Conservation (phyloP, 2,329 filamentous ascomycete genomes). For the Neonectria coccinea region DNA sequence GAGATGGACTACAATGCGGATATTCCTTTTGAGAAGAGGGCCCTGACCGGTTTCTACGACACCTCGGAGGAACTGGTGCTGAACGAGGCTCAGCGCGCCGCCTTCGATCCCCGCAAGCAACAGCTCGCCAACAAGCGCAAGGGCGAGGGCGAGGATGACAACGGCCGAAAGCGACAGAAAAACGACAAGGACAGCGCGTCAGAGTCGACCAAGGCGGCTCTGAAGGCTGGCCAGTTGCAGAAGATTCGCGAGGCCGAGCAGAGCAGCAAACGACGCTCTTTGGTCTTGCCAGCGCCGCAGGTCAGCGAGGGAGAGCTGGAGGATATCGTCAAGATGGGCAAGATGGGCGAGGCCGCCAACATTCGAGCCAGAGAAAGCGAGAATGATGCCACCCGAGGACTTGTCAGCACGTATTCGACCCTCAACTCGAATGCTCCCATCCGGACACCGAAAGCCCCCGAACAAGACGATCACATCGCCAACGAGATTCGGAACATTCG, state of each 20-base stretch:
- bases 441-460: slow-evolving; percentile 88
- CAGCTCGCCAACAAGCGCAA: slow-evolving; percentile 93
- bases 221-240: slow-evolving; percentile 94
- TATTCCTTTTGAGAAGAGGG: slow-evolving; percentile 95
- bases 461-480: slow-evolving; percentile 93
- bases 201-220: slow-evolving; percentile 84
- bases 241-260: slow-evolving; percentile 96
- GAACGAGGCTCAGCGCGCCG: slow-evolving; percentile 86
- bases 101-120: slow-evolving; percentile 93
- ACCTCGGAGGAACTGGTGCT: slow-evolving; percentile 82
- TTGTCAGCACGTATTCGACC: slow-evolving; percentile 87
- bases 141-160: slow-evolving; percentile 87
- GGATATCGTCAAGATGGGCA: slow-evolving; percentile 98
- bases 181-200: slow-evolving; percentile 86
- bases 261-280: slow-evolving; percentile 87
- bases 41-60: slow-evolving; percentile 91
- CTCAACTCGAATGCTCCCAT: slow-evolving; percentile 88
- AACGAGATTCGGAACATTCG: slow-evolving; percentile 97
- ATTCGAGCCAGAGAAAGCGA: slow-evolving; percentile 80
- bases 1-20: slow-evolving; percentile 99
- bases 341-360: slow-evolving; percentile 89
- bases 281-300: slow-evolving; percentile 90
- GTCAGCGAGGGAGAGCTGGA: slow-evolving; percentile 93
- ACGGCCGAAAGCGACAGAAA: slow-evolving; percentile 87
- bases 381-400: slow-evolving; percentile 84